phyloP scores from a whole-genome alignment of 2,329 filamentous ascomycete genomes.

The Colletotrichum neosansevieriae region DNA sequence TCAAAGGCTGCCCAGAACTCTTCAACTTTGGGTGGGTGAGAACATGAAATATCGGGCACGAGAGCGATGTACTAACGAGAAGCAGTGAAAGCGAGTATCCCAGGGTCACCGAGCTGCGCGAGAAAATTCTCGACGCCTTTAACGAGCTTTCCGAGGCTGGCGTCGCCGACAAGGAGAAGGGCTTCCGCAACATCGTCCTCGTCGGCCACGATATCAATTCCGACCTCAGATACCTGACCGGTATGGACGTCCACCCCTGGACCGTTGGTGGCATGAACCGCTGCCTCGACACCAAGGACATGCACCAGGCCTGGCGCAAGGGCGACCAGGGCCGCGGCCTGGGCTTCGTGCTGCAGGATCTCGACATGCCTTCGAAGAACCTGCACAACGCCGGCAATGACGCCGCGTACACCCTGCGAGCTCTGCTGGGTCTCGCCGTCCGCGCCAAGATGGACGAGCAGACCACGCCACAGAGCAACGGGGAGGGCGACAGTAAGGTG shows the following conservation, averaged over 20 bases:
- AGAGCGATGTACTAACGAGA: background rate
- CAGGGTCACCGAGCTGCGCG: constrained; percentile 48
- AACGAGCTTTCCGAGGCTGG: constrained; percentile 39
- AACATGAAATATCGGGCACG: background rate
- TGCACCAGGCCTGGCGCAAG: constrained; percentile 74
- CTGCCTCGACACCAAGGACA: constrained; percentile 76
- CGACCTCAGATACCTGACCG: constrained; percentile 63
- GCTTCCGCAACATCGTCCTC: constrained; percentile 70
- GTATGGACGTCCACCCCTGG: constrained; percentile 69
- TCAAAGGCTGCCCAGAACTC: constrained; percentile 77
- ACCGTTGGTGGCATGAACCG: constrained; percentile 69
- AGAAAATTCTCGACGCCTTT: constrained; percentile 54
- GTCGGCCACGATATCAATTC: constrained; percentile 80
- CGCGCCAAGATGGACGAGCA: constrained; percentile 2
- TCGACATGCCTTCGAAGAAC: constrained; percentile 31
- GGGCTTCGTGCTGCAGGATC: constrained; percentile 64
- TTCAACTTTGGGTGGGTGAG: constrained; percentile 79
- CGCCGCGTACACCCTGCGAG: constrained; percentile 40
- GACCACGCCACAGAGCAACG: background rate
- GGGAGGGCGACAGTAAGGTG: background rate
- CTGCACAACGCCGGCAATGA: constrained; percentile 42
- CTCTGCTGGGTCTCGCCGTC: constrained; percentile 45
- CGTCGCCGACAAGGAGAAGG: constrained; percentile 5
- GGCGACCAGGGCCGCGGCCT: constrained; percentile 68
- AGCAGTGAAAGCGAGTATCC: constrained; percentile 58